Base-by-base conservation (phyloP, 768 basidiomycete genomes). In the Boletus rex-veris region DNA sequence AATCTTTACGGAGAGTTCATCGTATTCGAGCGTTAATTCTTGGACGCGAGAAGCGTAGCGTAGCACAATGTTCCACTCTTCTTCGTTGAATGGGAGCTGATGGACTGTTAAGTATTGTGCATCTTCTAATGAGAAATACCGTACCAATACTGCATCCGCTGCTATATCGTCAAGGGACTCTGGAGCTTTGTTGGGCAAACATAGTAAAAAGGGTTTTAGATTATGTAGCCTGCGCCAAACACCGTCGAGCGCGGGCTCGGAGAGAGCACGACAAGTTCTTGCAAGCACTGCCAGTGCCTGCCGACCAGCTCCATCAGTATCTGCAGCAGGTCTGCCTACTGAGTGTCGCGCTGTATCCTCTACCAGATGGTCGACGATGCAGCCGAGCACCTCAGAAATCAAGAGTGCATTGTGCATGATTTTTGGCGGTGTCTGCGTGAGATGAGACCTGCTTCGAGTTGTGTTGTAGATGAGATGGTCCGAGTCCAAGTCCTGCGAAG, bases 171-270 rank as follows among this genome's bases (percentile, higher is more conserved):
- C 44, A 26, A 24, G 40, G 8, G 28, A 31, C 7, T 28, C 28
- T 35, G 33, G 14, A 6, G 24, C 9, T 11, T 37, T 44, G 37
- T 24, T 15, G 18, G 50, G 52, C n/a, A 54, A 5, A 42, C 60
- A 60, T 24, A 12, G 37, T 14, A 38, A 7, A 24, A 61, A 44
- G 0, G 60, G 59, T 10, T 21, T 2, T 9, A 62, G 45, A 18
- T 44, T 45, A 36, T 58, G 3, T 9, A 62, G 33, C 35, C 42
- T 62, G 24, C 18, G 5, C 60, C 58, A 62, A 30, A 62, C 30
- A 12, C 39, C 46, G n/a, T 59, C 46, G 16, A 62, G 57, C 8
- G 61, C 61, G 26, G 46, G 46, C n/a, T 61, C 47, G 26, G 55
- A 58, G 31, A 62, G 30, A 6, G 52, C 31, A 18, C 49, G 55